Evolutionary conservation across 78 protist species (phyloP).

Genomic region (Cyanophora paradoxa): DNA sequence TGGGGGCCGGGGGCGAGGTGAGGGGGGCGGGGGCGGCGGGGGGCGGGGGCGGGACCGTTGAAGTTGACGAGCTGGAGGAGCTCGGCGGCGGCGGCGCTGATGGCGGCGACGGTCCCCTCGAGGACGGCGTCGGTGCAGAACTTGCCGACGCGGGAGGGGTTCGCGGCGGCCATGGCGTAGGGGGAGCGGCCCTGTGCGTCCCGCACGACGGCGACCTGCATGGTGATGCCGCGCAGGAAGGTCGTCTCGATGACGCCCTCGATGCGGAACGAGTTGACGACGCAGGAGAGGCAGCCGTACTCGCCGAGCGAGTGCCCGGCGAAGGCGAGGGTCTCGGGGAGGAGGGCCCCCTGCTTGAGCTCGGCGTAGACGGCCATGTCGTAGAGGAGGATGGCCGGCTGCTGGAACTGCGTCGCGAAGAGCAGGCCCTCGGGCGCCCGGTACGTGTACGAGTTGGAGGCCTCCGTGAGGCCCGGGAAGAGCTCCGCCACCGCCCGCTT

Average conservation of each 20-base stretch:
- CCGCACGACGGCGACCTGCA: conserved; percentile 52
- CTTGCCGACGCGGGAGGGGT: conserved; percentile 41
- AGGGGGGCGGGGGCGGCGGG: no score
- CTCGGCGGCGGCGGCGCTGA: background rate
- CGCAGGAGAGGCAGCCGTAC: conserved; percentile 51
- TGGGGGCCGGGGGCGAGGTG: no score
- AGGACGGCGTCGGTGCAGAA: background rate
- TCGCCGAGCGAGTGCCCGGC: conserved; percentile 74
- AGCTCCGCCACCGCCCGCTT: background rate
- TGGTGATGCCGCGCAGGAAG: conserved; percentile 58
- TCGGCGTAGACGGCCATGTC: conserved; percentile 56
- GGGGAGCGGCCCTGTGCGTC: conserved; percentile 27
- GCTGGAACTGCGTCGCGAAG: conserved; percentile 64
- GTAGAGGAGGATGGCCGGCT: conserved; percentile 45
- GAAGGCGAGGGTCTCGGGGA: conserved; percentile 20
- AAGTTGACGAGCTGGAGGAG: conserved; percentile 63
- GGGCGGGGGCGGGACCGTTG: no score
- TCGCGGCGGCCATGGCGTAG: conserved; percentile 58
- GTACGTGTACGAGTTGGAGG: conserved; percentile 34
- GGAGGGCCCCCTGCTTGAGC: conserved; percentile 29
- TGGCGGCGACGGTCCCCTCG: background rate
- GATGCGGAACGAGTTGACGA: conserved; percentile 16
- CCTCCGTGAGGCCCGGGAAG: background rate
- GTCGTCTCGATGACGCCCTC: conserved; percentile 32
- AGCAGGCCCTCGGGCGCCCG: conserved; percentile 53